A percentile compares a stretch with the other conserved stretches of the same genome.
Evolutionary conservation across 345 rosid species (phyloP).

Genomic region (Physaria fendleri): DNA sequence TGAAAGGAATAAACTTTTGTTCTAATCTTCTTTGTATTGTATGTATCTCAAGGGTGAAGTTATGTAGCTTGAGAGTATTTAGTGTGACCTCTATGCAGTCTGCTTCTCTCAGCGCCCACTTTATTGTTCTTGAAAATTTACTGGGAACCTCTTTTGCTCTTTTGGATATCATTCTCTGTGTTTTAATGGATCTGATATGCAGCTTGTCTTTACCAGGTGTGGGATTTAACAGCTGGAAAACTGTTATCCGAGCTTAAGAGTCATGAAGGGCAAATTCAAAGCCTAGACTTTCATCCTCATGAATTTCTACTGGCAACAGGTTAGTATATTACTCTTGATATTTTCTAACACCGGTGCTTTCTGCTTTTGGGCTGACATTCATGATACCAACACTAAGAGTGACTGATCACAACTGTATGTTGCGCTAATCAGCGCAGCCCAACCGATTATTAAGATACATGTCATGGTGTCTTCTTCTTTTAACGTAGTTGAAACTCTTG

Average conservation of each 20-base stretch:
- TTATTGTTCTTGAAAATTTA: neutral
- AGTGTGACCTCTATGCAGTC: neutral
- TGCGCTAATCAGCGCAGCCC: neutral
- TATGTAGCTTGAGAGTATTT: neutral
- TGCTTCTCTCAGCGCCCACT: neutral
- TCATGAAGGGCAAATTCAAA: conserved; percentile 93
- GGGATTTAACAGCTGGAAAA: conserved; percentile 99
- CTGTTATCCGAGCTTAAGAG: conserved; percentile 79
- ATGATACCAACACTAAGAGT: neutral
- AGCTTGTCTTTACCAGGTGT: conserved; percentile 47
- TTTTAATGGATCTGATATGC: conserved; percentile 8
- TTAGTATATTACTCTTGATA: conserved; percentile 31
- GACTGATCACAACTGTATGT: neutral
- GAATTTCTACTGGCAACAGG: conserved; percentile 97
- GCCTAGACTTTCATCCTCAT: conserved; percentile 98
- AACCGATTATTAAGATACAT: neutral
- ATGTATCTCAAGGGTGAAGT: neutral
- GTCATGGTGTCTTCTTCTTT: too few species aligned
- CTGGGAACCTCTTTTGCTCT: neutral
- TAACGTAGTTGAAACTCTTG: too few species aligned
- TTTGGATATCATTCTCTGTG: neutral
- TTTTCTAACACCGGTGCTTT: neutral
- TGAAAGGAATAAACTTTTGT: neutral
- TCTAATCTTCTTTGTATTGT: neutral
- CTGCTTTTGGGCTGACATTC: neutral